Base-by-base conservation (phyloP, 202 grass and related monocot genomes). In the Elaeis oleifera region DNA sequence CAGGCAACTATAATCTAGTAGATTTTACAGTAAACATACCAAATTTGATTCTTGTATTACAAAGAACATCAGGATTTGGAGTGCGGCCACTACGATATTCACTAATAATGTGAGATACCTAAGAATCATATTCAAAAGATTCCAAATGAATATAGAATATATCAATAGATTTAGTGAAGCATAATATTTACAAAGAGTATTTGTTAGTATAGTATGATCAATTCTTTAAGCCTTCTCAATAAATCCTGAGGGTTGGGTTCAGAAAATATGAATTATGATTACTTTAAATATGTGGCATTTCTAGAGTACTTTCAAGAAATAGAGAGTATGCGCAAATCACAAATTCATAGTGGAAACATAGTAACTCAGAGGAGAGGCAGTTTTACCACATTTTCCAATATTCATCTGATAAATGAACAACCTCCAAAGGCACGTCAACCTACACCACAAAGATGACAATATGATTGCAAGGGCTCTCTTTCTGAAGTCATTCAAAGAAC, bases 371-470 rank as follows among this genome's bases (percentile, higher is more conserved):
- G 61, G 3, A 60, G 24, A 50, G 22, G 19, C 59, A 49, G 17
- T 78, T 44, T 78, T 84, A 87, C 88, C 94, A 99, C 94, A 86
- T 94, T 79, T 92, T 94, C 94, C 94, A 94, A 25, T 99, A 99
- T 60, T 99, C 88, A 59, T 94, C 82, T 25, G 94, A 89, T 58
- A 99, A 66, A 84, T 99, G 88, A 64, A 94, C 88, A 49, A 94
- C 85, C 59, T 99, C 85, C 59, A 99, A 84, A 50, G 88, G 85
- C 16, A 99, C 82, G 54, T 86, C 65, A 60, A 89, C 83, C 94
- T 89, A 71, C 61, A 80, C 25, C 21, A 55, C 22, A 63, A 49
- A 48, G 32, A 55, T 39, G 5, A 2, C 39, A 5, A 56, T 14
- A 48, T 63, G 16, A 53, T 56, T 63, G 17, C 22, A 29, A 27